Conservation (phyloP, 495 filamentous ascomycete species). For the Aspergillus conjunctus region DNA sequence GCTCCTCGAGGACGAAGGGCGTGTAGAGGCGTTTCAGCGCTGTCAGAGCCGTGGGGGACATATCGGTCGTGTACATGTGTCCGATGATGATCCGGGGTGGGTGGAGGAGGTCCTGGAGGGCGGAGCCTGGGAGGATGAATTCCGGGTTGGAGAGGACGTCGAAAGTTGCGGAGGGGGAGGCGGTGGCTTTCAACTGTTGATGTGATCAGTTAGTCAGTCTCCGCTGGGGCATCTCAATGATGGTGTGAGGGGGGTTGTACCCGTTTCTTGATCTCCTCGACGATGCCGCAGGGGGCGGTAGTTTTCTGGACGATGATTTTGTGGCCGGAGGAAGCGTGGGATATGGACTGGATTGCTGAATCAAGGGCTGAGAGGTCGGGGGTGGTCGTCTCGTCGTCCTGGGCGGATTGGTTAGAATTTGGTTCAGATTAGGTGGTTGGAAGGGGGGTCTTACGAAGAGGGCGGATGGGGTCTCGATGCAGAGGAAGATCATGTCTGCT, state of each 20-base stretch:
- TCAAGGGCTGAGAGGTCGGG: conserved; percentile 65
- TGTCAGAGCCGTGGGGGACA: conserved; percentile 51
- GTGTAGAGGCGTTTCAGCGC: conserved; percentile 64
- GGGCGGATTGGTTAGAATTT: too few species aligned
- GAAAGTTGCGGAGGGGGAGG: conserved; percentile 56
- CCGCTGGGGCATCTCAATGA: too few species aligned
- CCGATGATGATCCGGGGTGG: conserved; percentile 79
- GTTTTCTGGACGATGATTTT: conserved; percentile 80
- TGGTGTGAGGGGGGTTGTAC: too few species aligned
- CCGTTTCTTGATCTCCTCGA: conserved; percentile 64
- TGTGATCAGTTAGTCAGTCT: not conserved
- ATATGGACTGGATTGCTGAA: conserved; percentile 62
- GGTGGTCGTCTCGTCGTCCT: conserved; percentile 38
- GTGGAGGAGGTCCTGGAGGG: conserved; percentile 63
- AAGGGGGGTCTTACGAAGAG: conserved; percentile 4
- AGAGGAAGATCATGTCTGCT: conserved; percentile 73
- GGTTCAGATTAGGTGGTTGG: not conserved
- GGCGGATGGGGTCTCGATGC: conserved; percentile 64
- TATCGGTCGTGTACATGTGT: conserved; percentile 28
- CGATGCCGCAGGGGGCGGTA: conserved; percentile 74
- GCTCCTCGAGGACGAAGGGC: conserved; percentile 63
- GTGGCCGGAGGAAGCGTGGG: conserved; percentile 57
- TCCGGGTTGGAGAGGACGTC: conserved; percentile 81
- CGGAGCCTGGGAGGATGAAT: conserved; percentile 76
- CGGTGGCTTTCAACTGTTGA: not conserved